Percentiles rank a stretch among this genome's conserved stretches.
Evolutionary conservation across 179 eudicot genomes (phyloP).

Genomic region (Pouteria campechiana): DNA sequence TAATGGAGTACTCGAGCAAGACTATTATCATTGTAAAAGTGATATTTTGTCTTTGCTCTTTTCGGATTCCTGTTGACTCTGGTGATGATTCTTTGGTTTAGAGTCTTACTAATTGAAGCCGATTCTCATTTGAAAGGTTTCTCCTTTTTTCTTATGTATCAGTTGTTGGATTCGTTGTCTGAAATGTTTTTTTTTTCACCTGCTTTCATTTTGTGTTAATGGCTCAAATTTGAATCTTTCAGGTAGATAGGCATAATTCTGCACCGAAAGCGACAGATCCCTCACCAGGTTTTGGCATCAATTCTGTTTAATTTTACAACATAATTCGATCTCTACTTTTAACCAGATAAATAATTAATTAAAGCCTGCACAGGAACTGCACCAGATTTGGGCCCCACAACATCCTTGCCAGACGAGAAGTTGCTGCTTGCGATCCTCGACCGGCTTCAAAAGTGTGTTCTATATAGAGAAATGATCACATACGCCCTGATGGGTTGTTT

Average conservation of each 20-base stretch:
- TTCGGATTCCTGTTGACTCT: too few relatives aligned
- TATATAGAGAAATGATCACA: too few relatives aligned
- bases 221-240: conserved; percentile 17
- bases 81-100: too few relatives aligned
- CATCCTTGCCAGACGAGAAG: conserved; percentile 86
- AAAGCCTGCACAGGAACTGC: conserved; percentile 45
- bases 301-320: too few relatives aligned
- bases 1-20: too few relatives aligned
- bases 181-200: conserved; percentile 9
- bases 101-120: not conserved
- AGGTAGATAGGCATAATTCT: conserved; percentile 22
- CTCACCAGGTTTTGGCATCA: conserved; percentile 26
- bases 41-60: too few relatives aligned
- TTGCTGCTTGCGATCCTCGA: conserved; percentile 79
- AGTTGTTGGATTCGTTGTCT: conserved; percentile 9
- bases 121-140: too few relatives aligned
- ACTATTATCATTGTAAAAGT: too few relatives aligned
- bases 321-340: too few relatives aligned
- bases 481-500: too few relatives aligned
- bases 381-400: conserved; percentile 64
- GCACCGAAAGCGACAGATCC: conserved; percentile 9
- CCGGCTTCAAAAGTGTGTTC: conserved; percentile 83
- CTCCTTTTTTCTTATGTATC: too few relatives aligned
- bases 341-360: too few relatives aligned
- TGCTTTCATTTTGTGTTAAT: conserved; percentile 1